phyloP scores from a whole-genome alignment of 164 flowering plant genomes.

The Malania oleifera region DNA sequence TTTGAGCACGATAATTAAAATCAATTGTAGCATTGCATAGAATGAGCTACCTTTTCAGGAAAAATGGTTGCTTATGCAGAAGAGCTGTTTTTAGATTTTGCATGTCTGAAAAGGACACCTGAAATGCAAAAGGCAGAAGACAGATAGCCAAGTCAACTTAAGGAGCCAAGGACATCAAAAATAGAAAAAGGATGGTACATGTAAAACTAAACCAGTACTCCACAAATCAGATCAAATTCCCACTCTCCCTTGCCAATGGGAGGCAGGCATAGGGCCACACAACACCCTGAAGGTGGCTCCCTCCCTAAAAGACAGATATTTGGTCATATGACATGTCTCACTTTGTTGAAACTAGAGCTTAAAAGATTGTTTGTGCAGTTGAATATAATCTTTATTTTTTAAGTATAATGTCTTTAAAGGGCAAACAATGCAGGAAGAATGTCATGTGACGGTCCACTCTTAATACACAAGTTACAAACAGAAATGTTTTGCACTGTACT shows the following conservation, averaged over 20 bases:
- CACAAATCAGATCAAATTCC: too few species aligned
- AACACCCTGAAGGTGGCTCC: too few species aligned
- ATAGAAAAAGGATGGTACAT: not conserved
- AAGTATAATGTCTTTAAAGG: too few species aligned
- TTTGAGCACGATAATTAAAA: too few species aligned
- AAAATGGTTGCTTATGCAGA: constrained; percentile 52
- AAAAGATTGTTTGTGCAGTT: too few species aligned
- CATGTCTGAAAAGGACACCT: constrained; percentile 64
- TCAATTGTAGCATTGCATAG: not conserved
- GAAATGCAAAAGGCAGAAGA: constrained; percentile 11
- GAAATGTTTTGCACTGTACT: not conserved
- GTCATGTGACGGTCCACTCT: too few species aligned
- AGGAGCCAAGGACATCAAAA: not conserved
- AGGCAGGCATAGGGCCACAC: not conserved
- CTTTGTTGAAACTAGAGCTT: too few species aligned
- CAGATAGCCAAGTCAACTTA: not conserved
- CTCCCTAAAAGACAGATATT: too few species aligned
- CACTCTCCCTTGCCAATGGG: not conserved
- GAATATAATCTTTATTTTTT: too few species aligned
- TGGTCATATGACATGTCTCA: too few species aligned
- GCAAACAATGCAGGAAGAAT: too few species aligned
- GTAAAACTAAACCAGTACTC: too few species aligned
- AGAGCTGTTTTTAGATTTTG: constrained; percentile 49
- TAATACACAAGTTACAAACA: not conserved
- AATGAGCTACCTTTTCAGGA: constrained; percentile 35